phyloP scores from a whole-genome alignment of 108 stramenopile genomes.

The Conticribra weissflogii region DNA sequence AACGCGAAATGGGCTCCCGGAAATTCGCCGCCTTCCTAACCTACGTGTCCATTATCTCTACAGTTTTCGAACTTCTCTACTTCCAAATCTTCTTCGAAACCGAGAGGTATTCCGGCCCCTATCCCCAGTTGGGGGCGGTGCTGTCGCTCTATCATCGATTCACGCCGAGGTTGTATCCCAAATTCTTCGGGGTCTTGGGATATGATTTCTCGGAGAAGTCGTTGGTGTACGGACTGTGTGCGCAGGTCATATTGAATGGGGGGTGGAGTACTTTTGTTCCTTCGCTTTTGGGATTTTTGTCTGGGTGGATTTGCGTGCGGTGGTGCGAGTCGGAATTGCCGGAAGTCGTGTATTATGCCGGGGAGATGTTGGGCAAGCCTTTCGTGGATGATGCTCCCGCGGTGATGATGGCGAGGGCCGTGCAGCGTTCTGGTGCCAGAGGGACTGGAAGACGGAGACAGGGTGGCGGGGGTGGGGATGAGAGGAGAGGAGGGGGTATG shows the following conservation, averaged over 20 bases:
- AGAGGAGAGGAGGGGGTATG: not conserved
- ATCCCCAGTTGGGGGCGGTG: conserved; percentile 64
- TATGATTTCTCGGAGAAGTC: conserved; percentile 75
- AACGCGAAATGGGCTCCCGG: conserved; percentile 77
- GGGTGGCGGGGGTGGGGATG: not conserved
- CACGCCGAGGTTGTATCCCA: conserved; percentile 73
- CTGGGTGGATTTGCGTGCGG: conserved; percentile 33
- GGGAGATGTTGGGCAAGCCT: conserved; percentile 12
- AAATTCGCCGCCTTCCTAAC: conserved; percentile 57
- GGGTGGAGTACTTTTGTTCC: conserved; percentile 42
- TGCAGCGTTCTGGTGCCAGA: conserved; percentile 23
- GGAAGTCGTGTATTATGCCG: conserved; percentile 25
- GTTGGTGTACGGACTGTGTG: conserved; percentile 54
- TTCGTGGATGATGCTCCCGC: conserved; percentile 47
- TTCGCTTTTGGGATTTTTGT: conserved; percentile 31
- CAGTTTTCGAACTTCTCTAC: conserved; percentile 40
- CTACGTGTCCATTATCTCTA: conserved; percentile 34
- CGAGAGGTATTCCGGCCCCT: conserved; percentile 51
- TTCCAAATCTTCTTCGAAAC: conserved; percentile 33
- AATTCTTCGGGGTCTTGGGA: conserved; percentile 66
- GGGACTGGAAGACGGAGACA: conserved; percentile 14
- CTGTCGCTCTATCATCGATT: conserved; percentile 59
- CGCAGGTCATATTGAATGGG: conserved; percentile 45
- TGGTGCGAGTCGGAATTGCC: conserved; percentile 37
- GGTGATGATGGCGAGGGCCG: conserved; percentile 41